Percentiles rank a stretch among this genome's conserved stretches.
These are phyloP conservation scores for Cordyceps tenuipes DNA, from an alignment of 2,329 filamentous ascomycete genomes.

Conservation along the genomic window DNA sequence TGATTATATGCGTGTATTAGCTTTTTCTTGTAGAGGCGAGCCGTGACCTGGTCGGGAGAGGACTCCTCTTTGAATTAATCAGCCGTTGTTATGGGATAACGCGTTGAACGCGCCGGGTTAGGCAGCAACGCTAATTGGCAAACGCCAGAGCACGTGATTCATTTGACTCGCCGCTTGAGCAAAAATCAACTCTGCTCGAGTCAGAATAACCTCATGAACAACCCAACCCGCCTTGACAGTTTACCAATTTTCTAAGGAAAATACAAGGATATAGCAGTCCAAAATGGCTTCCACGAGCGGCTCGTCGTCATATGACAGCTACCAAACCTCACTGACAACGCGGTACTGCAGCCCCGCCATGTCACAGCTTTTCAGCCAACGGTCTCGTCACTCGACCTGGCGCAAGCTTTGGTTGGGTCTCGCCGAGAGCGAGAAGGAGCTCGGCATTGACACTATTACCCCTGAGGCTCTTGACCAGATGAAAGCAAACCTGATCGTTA, in stretches of 20 bases:
- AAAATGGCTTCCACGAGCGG: background rate
- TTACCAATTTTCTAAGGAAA: background rate
- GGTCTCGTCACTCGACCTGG: constrained; percentile 70
- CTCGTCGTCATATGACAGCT: constrained; percentile 21
- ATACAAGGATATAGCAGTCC: background rate
- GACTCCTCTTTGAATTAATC: background rate
- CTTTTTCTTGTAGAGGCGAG: background rate
- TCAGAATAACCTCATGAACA: background rate
- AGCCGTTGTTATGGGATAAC: constrained; percentile 9
- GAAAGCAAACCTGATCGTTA: constrained; percentile 62
- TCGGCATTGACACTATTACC: constrained; percentile 65
- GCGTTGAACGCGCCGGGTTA: constrained; percentile 9
- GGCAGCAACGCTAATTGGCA: constrained; percentile 3
- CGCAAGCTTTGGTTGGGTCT: constrained; percentile 79
- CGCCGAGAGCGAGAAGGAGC: constrained; percentile 71
- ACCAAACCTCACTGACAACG: constrained; percentile 60
- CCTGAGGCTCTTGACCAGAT: constrained; percentile 70
- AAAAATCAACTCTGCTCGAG: background rate
- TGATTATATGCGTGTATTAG: background rate
- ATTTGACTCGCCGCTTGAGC: background rate
- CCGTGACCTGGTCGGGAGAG: background rate
- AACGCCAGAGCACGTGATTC: constrained; percentile 10
- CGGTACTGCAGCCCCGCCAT: constrained; percentile 71
- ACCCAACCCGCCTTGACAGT: constrained; percentile 11
- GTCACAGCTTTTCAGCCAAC: constrained; percentile 70